Percentiles rank a stretch among this genome's conserved stretches.
Conservation (phyloP, 441 rosid genomes). For the Melastoma candidum region DNA sequence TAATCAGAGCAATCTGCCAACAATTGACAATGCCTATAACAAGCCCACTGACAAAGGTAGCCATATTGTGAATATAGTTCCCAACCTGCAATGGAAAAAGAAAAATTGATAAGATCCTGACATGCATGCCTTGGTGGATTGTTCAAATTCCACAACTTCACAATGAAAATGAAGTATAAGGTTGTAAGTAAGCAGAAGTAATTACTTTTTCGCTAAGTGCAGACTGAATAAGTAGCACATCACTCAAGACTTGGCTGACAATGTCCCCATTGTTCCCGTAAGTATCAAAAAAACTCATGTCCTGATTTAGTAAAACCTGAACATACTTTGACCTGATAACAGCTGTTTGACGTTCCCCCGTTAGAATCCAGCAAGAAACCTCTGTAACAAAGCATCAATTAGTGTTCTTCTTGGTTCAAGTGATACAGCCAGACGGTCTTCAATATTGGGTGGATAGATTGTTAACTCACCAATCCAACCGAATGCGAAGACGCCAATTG, state of each 20-base stretch:
- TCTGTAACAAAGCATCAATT: conserved; percentile 46
- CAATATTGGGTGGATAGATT: no score
- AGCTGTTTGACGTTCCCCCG: conserved; percentile 98
- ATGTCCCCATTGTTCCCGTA: conserved; percentile 98
- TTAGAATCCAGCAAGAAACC: conserved; percentile 98
- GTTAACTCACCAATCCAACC: conserved; percentile 87
- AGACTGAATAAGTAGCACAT: conserved; percentile 95
- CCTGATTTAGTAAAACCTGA: conserved; percentile 90
- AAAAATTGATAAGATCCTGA: neutral
- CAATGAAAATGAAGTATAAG: no score
- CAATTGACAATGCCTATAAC: conserved; percentile 83
- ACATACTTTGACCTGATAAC: conserved; percentile 94
- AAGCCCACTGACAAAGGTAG: conserved; percentile 90
- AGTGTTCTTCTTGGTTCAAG: conserved; percentile 18
- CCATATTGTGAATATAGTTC: conserved; percentile 98
- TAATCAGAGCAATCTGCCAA: conserved; percentile 93
- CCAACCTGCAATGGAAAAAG: conserved; percentile 59
- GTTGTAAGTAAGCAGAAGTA: no score
- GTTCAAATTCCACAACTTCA: no score
- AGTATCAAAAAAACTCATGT: conserved; percentile 97
- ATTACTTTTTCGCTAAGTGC: conserved; percentile 92
- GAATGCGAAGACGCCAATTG: conserved; percentile 76
- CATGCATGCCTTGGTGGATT: no score
- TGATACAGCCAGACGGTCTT: no score
- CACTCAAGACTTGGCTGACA: conserved; percentile 98